Conservation (phyloP, 352 stramenopile genomes). For the Phytophthora sojae region DNA sequence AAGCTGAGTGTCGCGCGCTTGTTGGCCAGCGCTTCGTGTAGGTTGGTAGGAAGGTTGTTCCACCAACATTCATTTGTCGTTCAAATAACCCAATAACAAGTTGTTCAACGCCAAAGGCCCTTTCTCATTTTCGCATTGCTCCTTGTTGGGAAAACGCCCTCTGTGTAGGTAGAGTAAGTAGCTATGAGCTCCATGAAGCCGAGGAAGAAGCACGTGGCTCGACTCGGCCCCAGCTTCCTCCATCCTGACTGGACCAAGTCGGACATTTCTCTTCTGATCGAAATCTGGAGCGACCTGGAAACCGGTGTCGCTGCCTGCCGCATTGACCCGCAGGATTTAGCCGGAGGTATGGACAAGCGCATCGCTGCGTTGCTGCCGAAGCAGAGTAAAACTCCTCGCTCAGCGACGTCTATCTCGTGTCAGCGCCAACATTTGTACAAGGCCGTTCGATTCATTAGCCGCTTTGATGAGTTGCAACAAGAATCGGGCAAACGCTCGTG, state of each 20-base stretch:
- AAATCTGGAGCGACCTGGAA: constrained; percentile 20
- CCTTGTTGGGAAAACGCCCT: neutral
- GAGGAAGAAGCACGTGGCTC: neutral
- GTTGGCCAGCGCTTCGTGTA: constrained; percentile 13
- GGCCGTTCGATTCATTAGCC: constrained; percentile 12
- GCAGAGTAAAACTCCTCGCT: constrained; percentile 3
- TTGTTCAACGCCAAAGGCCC: neutral
- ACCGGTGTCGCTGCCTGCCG: neutral
- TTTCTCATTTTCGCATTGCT: constrained; percentile 3
- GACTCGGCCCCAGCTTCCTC: constrained; percentile 8
- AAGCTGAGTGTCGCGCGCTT: constrained; percentile 20
- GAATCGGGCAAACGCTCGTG: constrained; percentile 6
- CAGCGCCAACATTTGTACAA: constrained; percentile 25
- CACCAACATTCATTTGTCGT: neutral
- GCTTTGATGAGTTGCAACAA: constrained; percentile 22
- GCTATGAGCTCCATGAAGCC: neutral
- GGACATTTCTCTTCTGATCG: constrained; percentile 18
- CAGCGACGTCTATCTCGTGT: neutral
- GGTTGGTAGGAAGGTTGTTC: too few relatives aligned
- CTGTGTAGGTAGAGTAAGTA: neutral
- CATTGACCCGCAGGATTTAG: neutral
- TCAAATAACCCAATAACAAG: neutral
- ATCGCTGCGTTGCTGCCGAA: constrained; percentile 9
- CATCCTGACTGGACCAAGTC: constrained; percentile 23
- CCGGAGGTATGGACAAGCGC: constrained; percentile 10